A percentile compares a stretch with the other conserved stretches of the same genome.
Conservation (phyloP, 768 basidiomycete species). For the Fomitopsis pulvina region DNA sequence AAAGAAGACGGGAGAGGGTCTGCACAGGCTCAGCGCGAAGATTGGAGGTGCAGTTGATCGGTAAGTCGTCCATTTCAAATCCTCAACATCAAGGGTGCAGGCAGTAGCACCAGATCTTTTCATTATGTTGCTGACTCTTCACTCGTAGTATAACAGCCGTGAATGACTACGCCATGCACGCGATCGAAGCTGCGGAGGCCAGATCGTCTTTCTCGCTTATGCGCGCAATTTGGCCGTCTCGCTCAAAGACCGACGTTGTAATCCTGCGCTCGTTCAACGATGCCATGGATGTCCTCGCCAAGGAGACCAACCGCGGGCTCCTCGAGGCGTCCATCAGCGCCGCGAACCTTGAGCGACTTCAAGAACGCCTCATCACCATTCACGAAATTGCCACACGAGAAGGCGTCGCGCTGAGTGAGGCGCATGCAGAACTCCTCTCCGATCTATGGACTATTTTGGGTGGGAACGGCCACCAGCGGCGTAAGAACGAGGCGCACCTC, state of each 20-base stretch:
- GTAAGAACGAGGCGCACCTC: slow-evolving; percentile 45
- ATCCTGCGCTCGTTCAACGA: slow-evolving; percentile 49
- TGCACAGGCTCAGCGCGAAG: slow-evolving; percentile 58
- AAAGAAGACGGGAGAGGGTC: slow-evolving; percentile 47
- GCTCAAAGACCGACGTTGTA: slow-evolving; percentile 26
- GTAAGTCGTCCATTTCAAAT: slow-evolving; percentile 41
- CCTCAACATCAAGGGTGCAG: too few species aligned
- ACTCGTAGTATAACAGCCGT: slow-evolving; percentile 60
- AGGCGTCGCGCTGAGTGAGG: slow-evolving; percentile 36
- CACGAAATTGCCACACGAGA: slow-evolving; percentile 59
- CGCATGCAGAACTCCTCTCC: slow-evolving; percentile 49
- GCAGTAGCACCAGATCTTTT: too few species aligned
- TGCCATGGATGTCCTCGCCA: slow-evolving; percentile 55
- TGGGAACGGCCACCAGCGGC: slow-evolving; percentile 45
- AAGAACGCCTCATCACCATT: slow-evolving; percentile 49
- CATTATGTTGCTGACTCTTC: neutral
- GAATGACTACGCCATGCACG: slow-evolving; percentile 61
- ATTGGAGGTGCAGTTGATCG: slow-evolving; percentile 71
- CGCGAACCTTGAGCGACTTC: slow-evolving; percentile 52
- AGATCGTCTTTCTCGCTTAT: slow-evolving; percentile 20
- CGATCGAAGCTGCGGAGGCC: slow-evolving; percentile 37
- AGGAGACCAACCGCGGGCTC: slow-evolving; percentile 46
- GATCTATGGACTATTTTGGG: slow-evolving; percentile 68
- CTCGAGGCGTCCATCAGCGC: slow-evolving; percentile 60
- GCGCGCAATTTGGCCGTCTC: slow-evolving; percentile 24